Base-by-base conservation (phyloP, 2,329 filamentous ascomycete genomes). In the Scleromitrula shiraiana region DNA sequence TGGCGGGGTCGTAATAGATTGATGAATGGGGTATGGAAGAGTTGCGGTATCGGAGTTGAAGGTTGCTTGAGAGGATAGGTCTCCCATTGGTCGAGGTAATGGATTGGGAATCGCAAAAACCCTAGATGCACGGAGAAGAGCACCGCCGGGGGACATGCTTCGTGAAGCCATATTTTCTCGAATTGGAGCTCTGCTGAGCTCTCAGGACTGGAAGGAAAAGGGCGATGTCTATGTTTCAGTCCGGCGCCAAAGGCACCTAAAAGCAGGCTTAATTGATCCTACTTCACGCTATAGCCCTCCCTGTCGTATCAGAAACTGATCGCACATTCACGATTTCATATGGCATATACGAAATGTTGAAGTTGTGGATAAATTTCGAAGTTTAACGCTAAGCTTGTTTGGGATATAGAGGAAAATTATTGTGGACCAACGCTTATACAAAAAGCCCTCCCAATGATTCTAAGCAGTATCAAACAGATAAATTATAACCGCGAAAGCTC, bases 71-170 rank as follows among this genome's bases (percentile, higher is more conserved):
- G 69, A 71, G 51, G 69, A 72, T 54, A 71, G 72, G 55, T 73
- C 71, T 56, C 64, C 68, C 10, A 69, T 65, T 9, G 86, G 80
- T 35, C 75, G 69, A 15, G 84, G 80, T 43, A 96, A 75, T 19
- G 88, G 80, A 50, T 80, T 76, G 12, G 91, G 90, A 48, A 97
- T 74, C 20, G 90, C 85, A 70, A 97, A 97, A 59, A 97, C 77
- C 57, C 91, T 86, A 50, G 91, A 97, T 51, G 82, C 80, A 66
- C 91, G 83, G 62, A 97, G 77, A 57, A 97, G 76, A 59, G 77
- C 74, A 55, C 73, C 80, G 63, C 80, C 80, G 49, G 80, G 80
- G 55, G 80, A 80, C 60, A 80, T 61, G 50, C 57, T 62, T 55
- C 61, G 57, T 49, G 61, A 53, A 41, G 62, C 56, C 63, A 65